A percentile compares a stretch with the other conserved stretches of the same genome.
These are phyloP conservation scores for Acacia melanoxylon DNA, from an alignment of 306 rosid species.

Conservation along the genomic window DNA sequence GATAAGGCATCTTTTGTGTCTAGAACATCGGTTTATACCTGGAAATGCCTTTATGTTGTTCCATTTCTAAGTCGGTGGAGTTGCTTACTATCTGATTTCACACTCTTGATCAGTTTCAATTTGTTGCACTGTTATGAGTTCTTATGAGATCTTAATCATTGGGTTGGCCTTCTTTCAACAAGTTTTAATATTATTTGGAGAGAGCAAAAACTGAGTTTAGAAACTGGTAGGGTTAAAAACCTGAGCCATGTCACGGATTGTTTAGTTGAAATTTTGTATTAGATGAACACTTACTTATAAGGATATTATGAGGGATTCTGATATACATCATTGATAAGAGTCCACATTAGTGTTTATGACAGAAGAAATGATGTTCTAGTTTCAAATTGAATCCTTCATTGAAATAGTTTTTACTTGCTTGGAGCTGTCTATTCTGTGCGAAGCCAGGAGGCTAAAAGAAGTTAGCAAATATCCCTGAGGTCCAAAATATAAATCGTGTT, in stretches of 20 bases:
- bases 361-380: background rate
- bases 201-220: conserved; percentile 3
- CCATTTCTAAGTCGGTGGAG: background rate
- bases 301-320: background rate
- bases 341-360: conserved; percentile 1
- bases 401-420: background rate
- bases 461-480: background rate
- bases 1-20: background rate
- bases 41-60: background rate
- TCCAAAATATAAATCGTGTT: background rate
- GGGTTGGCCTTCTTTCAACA: background rate
- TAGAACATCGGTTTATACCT: background rate
- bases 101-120: background rate
- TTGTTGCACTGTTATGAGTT: background rate
- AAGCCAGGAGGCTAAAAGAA: background rate
- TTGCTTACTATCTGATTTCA: background rate
- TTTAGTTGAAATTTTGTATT: conserved; percentile 7
- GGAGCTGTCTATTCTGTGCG: background rate
- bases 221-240: background rate
- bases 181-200: background rate
- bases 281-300: background rate
- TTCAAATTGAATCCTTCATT: background rate
- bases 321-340: background rate
- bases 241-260: background rate
- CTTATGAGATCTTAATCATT: background rate